Base-by-base conservation (phyloP, 2,329 filamentous ascomycete genomes). In the Neofusicoccum umdonicola region DNA sequence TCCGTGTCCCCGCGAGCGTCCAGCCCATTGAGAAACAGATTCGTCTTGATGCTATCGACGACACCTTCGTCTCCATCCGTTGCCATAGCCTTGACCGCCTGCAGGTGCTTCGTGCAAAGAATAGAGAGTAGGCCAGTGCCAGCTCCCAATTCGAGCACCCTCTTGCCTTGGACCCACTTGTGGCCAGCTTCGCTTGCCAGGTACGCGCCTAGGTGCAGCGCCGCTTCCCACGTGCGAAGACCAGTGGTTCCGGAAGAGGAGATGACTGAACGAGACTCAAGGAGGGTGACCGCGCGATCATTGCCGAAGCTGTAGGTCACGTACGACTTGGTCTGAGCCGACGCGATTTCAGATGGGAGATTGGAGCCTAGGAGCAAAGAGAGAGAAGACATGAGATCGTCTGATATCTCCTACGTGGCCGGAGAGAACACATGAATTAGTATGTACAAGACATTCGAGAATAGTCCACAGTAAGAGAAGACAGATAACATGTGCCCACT, bases 221-320 rank as follows among this genome's bases (percentile, higher is more conserved):
- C 87, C 0, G 91, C 91, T 74, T 94, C 91, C 91, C 91, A 95
- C 0, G 91, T 94, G 39, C 91, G 85, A 27, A 91, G 82, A 1
- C 91, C 91, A 0, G 91, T 94, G 0, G 90, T 93, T 1, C 90
- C 90, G 0, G 83, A 83, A 2, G 88, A 88, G 1, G 90, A 87
- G 54, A 94, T 85, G 34, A 93, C 82, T 35, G 84, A 84, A 2
- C 87, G 85, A 37, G 88, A 87, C 77, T 93, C 91, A 13, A 90
- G 82, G 1, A 93, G 79, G 0, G 87, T 90, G 64, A 93, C 83
- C 34, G 74, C 72, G 45, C 67, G 66, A 42, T 74, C 72, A 47
- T 67, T 63, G 62, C 74, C 63, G 66, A 77, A 82, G 15, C 76
- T 73, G 73, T 96, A 96, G 42, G 89, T 92, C 65, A 96, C 90